Conservation (phyloP, 805 yeast species). For the Ogataea pignaliae region DNA sequence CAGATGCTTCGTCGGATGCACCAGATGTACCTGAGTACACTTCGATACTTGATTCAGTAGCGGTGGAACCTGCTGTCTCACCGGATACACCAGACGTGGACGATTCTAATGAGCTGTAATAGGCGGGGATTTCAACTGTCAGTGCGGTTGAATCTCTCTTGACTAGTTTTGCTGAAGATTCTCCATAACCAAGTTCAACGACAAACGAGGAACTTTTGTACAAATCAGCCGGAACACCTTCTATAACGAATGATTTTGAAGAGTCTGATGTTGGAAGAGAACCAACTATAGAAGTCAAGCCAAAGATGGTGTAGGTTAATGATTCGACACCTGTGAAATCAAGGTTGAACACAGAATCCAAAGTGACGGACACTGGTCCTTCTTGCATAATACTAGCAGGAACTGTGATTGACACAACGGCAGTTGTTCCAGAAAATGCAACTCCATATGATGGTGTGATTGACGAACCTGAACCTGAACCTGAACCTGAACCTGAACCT, state of each 20-base stretch:
- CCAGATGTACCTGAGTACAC: too few species aligned
- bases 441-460: background rate
- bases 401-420: background rate
- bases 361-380: background rate
- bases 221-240: background rate
- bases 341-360: background rate
- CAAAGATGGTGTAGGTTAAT: background rate
- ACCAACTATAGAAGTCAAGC: background rate
- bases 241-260: background rate
- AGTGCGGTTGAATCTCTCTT: background rate
- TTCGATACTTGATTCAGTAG: too few species aligned
- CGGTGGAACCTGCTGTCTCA: too few species aligned
- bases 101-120: background rate
- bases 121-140: background rate
- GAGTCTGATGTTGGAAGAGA: background rate
- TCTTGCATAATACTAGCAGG: background rate
- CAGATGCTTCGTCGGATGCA: background rate
- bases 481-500: background rate
- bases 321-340: background rate
- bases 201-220: background rate
- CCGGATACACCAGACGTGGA: background rate
- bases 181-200: background rate
- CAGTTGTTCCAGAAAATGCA: background rate
- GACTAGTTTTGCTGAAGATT: background rate
- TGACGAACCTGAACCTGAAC: background rate